Percentiles rank a stretch among this genome's conserved stretches.
phyloP scores from a whole-genome alignment of 228 moss, liverwort and hornwort species.

The Sphagnum magellanicum region DNA sequence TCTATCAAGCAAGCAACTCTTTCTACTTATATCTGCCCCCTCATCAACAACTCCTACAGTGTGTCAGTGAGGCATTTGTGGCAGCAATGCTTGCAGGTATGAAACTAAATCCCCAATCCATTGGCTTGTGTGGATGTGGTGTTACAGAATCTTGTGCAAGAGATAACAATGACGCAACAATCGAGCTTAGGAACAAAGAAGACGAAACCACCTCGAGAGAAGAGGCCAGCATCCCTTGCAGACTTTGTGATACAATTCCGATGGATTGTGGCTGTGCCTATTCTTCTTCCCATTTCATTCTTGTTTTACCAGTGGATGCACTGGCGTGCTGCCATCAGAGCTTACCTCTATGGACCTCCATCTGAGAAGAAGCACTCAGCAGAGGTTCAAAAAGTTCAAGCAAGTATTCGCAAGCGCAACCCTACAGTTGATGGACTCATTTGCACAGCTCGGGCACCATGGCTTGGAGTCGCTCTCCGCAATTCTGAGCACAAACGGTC shows the following conservation, averaged over 20 bases:
- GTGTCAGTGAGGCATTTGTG: too few relatives aligned
- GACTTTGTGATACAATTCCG: slow-evolving; percentile 58
- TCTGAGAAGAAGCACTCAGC: slow-evolving; percentile 25
- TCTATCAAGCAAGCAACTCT: too few relatives aligned
- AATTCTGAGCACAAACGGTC: slow-evolving; percentile 60
- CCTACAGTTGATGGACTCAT: slow-evolving; percentile 33
- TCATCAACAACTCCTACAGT: too few relatives aligned
- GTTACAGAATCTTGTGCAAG: too few relatives aligned
- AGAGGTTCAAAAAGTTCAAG: slow-evolving; percentile 37
- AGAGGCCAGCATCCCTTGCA: slow-evolving; percentile 28
- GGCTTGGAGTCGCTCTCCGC: slow-evolving; percentile 48
- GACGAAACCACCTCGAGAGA: neutral
- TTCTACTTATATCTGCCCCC: too few relatives aligned
- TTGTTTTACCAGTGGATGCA: slow-evolving; percentile 57
- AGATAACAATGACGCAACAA: too few relatives aligned
- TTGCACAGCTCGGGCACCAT: slow-evolving; percentile 54
- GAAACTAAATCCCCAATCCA: too few relatives aligned
- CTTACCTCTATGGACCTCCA: slow-evolving; percentile 11
- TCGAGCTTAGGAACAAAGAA: too few relatives aligned
- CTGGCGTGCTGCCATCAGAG: slow-evolving; percentile 29
- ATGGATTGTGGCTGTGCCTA: slow-evolving; percentile 52
- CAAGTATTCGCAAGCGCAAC: slow-evolving; percentile 16
- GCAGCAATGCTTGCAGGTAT: too few relatives aligned
- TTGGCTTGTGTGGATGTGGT: too few relatives aligned
- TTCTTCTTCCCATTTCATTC: slow-evolving; percentile 46